Base-by-base conservation (phyloP, 2,329 filamentous ascomycete species). In the Teratosphaeriaceae sp. region DNA sequence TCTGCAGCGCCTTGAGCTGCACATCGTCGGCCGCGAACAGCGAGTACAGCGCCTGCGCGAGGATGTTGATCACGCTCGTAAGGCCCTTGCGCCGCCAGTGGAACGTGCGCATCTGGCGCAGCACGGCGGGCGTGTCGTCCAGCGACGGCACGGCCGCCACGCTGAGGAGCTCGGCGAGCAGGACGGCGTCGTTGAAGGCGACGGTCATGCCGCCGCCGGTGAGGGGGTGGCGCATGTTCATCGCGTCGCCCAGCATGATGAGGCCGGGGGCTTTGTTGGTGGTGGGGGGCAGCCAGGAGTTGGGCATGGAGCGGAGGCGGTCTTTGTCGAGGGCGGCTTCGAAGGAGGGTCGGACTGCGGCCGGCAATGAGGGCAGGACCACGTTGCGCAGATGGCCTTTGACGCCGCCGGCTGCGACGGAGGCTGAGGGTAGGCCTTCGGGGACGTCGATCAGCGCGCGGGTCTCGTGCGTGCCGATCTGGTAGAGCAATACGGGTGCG, bases 201-300 rank as follows among this genome's bases (percentile, higher is more conserved):
- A 97, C 92, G 0, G 90, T 97, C 92, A 98, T 98, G 56, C 92
- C 92, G 52, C 92, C 92, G 41, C 92, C 92, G 0, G 92, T 98
- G 11, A 98, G 75, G 1, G 92, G 92, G 67, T 98, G 92, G n/a
- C 92, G 85, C 92, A 98, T 98, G 71, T 98, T 98, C 75, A 94
- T 83, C 12, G 92, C 90, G 63, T 98, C 92, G 46, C 92, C 92
- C 7, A 97, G 75, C 26, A 98, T 72, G 38, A 95, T 74, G 47
- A 95, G 69, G 3, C 87, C 87, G 1, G 80, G 78, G 9, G 77
- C 76, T 34, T 74, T 76, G 60, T 85, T 84, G 47, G 84, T 85
- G 1, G 80, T 76, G 0, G 92, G 80, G 4, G 92, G 89, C 2
- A 98, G 78, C 74, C 85, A 98, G 48, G 84, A 90, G 68, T 97